phyloP scores from a whole-genome alignment of 2,329 filamentous ascomycete species.

The Ilyonectria robusta region DNA sequence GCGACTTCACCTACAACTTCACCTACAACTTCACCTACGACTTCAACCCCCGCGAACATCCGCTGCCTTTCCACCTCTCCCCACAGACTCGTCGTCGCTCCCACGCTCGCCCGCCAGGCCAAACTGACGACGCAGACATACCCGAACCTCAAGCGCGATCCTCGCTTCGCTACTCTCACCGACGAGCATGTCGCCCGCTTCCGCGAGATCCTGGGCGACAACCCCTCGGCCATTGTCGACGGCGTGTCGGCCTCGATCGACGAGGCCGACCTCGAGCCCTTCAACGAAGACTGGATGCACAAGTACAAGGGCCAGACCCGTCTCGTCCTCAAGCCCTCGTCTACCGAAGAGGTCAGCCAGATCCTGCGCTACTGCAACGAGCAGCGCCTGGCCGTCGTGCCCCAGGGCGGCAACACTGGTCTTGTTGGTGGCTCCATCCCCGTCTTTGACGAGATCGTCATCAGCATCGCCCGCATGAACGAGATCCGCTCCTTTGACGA shows the following conservation, averaged over 20 bases:
- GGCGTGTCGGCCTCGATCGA: conserved; percentile 77
- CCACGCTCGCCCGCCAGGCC: conserved; percentile 42
- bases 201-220: conserved; percentile 82
- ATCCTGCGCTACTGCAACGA: conserved; percentile 97
- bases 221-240: conserved; percentile 83
- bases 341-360: conserved; percentile 89
- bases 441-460: conserved; percentile 97
- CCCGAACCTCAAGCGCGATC: conserved; percentile 84
- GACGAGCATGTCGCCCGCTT: conserved; percentile 87
- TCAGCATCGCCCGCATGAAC: conserved; percentile 93
- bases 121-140: conserved; percentile 91
- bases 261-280: conserved; percentile 88
- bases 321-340: conserved; percentile 87
- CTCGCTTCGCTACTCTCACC: conserved; percentile 81
- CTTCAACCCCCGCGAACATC: conserved; percentile 19
- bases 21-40: conserved; percentile 6
- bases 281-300: conserved; percentile 99
- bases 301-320: conserved; percentile 95
- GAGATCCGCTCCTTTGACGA: conserved; percentile 92
- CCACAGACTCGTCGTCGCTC: conserved; percentile 46
- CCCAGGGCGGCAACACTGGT: conserved; percentile 97
- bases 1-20: conserved; percentile 13
- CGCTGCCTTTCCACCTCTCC: conserved; percentile 51
- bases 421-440: conserved; percentile 96
- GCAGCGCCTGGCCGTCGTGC: conserved; percentile 91